Evolutionary conservation across 768 basidiomycete species (phyloP).

Genomic region (Gloeostereum incarnatum): DNA sequence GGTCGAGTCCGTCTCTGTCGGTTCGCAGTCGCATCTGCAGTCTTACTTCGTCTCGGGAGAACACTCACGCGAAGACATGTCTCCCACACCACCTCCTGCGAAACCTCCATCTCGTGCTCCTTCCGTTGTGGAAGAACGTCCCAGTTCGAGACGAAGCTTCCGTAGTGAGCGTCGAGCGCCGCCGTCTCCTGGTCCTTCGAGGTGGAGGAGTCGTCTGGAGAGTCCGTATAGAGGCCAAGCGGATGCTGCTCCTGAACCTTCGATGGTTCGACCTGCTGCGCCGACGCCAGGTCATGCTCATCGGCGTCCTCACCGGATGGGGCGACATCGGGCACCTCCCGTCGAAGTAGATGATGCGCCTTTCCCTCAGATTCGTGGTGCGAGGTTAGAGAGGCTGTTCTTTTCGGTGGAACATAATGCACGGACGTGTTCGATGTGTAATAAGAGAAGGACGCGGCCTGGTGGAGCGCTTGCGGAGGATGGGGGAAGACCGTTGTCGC

Average conservation of each 20-base stretch:
- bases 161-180: no score
- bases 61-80: background rate
- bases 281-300: conserved; percentile 25
- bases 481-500: conserved; percentile 9
- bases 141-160: no score
- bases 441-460: conserved; percentile 27
- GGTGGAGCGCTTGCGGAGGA: background rate
- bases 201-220: background rate
- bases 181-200: conserved; percentile 5
- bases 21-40: conserved; percentile 4
- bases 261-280: conserved; percentile 19
- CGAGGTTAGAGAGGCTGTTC: conserved; percentile 70
- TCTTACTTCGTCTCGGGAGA: conserved; percentile 2
- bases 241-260: no score
- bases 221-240: no score
- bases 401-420: conserved; percentile 73
- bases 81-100: background rate
- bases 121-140: no score
- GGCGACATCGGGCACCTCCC: background rate
- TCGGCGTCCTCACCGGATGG: conserved; percentile 9
- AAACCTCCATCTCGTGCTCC: no score
- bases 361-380: conserved; percentile 79
- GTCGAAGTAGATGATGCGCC: conserved; percentile 33
- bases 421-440: conserved; percentile 60
- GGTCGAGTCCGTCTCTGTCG: conserved; percentile 1